Evolutionary conservation across 495 filamentous ascomycete genomes (phyloP).

Genomic region (Glonium stellatum): DNA sequence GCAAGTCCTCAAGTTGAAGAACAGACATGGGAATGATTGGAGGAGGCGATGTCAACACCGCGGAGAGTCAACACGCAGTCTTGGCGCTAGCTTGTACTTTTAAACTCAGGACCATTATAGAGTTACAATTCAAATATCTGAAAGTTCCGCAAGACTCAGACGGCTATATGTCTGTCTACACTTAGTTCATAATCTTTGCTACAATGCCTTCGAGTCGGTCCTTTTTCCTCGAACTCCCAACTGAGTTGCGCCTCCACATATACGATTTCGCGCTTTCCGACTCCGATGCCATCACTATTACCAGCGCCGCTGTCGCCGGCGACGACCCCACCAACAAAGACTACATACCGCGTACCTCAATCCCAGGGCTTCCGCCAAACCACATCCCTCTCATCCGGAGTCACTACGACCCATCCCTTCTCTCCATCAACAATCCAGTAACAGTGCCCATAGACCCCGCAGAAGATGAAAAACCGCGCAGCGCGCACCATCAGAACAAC

Average conservation of each 20-base stretch:
- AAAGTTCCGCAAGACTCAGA: no score
- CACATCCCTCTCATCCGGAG: constrained; percentile 10
- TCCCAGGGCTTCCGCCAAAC: constrained; percentile 1
- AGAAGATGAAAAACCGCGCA: not conserved
- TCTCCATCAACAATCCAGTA: constrained; percentile 7
- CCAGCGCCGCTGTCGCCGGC: constrained; percentile 17
- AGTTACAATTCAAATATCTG: no score
- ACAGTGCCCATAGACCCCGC: not conserved
- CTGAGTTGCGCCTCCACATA: constrained; percentile 25
- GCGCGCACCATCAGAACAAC: not conserved
- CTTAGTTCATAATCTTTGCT: no score
- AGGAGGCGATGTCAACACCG: no score
- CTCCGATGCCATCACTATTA: constrained; percentile 9
- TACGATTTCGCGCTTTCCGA: constrained; percentile 27
- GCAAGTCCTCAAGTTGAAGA: no score
- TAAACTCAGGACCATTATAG: no score
- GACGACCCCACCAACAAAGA: not conserved
- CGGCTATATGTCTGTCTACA: no score
- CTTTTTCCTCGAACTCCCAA: constrained; percentile 12
- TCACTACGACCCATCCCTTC: constrained; percentile 13
- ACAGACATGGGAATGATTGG: no score
- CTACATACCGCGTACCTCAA: not conserved
- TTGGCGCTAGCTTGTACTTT: no score
- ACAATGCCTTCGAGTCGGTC: not conserved
- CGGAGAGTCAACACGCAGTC: no score